Conservation (phyloP, 2,329 filamentous ascomycete species). For the Blastomyces parvus region DNA sequence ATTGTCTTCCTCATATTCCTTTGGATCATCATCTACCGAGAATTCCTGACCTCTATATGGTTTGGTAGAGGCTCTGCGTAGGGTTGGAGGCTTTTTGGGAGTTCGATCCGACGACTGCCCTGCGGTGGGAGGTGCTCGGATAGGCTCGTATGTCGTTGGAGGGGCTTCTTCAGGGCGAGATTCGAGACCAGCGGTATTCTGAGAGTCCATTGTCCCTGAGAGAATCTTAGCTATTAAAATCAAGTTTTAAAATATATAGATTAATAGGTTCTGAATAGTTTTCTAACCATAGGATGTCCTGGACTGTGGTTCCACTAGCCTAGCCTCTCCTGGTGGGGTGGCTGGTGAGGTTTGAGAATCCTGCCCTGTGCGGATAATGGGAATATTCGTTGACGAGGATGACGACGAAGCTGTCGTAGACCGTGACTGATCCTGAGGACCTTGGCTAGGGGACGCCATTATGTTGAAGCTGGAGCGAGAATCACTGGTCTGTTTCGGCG, state of each 20-base stretch:
- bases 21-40: conserved; percentile 78
- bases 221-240: neutral
- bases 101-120: conserved; percentile 36
- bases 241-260: neutral
- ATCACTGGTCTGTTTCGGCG: neutral
- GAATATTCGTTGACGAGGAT: conserved; percentile 7
- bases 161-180: neutral
- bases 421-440: conserved; percentile 2
- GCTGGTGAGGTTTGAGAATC: neutral
- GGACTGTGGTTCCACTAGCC: neutral
- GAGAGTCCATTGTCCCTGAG: conserved; percentile 24
- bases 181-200: conserved; percentile 16
- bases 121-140: conserved; percentile 39
- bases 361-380: conserved; percentile 7
- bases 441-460: conserved; percentile 14
- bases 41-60: conserved; percentile 79
- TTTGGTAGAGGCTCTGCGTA: conserved; percentile 65
- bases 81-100: conserved; percentile 59
- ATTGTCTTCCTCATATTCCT: conserved; percentile 64
- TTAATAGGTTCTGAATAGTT: neutral
- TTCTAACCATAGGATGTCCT: conserved; percentile 8
- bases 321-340: neutral
- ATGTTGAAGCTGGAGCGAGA: neutral
- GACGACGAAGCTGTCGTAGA: conserved; percentile 10
- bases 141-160: conserved; percentile 19